A percentile compares a stretch with the other conserved stretches of the same genome.
phyloP scores from a whole-genome alignment of 805 yeast species.

The Saccharomycopsis synnaedendra region DNA sequence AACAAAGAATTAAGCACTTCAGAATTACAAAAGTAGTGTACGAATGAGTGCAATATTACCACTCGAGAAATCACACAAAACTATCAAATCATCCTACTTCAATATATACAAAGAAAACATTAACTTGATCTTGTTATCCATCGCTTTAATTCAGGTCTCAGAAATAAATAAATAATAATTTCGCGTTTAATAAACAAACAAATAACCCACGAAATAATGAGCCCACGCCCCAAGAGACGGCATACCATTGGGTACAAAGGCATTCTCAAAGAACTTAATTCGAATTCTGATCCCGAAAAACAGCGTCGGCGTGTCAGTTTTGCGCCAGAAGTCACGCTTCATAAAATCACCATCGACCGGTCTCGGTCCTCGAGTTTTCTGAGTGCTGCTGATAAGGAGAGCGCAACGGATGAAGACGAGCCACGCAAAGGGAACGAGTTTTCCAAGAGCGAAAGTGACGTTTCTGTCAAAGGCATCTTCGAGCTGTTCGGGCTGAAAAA shows the following conservation, averaged over 20 bases:
- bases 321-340: slow-evolving; percentile 55
- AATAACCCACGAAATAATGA: no score
- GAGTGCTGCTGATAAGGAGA: slow-evolving; percentile 3
- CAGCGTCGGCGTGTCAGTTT: slow-evolving; percentile 48
- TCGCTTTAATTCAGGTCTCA: no score
- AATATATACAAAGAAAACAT: no score
- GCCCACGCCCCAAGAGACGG: slow-evolving; percentile 6
- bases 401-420: slow-evolving; percentile 3
- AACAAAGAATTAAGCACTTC: no score
- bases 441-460: background rate
- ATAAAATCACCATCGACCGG: slow-evolving; percentile 29
- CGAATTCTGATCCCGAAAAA: slow-evolving; percentile 2
- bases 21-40: no score
- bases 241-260: slow-evolving; percentile 16
- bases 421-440: background rate
- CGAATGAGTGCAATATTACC: no score
- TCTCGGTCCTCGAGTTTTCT: slow-evolving; percentile 4
- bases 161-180: no score
- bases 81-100: no score
- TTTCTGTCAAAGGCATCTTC: background rate
- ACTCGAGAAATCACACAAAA: no score
- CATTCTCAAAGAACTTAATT: slow-evolving; percentile 11
- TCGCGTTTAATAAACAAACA: no score
- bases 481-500: background rate
- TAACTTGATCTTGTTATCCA: no score